Conservation (phyloP, 495 filamentous ascomycete genomes). For the Chlorociboria aeruginascens region DNA sequence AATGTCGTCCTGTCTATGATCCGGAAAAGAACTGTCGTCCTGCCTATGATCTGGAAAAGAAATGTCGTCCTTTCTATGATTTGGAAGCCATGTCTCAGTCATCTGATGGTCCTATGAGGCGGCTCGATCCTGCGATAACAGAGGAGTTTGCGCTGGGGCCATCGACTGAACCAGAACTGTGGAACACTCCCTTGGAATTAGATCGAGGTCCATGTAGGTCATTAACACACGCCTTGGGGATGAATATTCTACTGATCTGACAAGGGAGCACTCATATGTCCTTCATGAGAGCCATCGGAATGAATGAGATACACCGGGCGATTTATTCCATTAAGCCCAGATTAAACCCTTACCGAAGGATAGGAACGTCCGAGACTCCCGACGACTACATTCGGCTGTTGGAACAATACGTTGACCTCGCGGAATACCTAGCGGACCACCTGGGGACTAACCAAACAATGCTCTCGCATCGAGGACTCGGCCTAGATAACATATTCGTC, state of each 20-base stretch:
- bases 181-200: slow-evolving; percentile 19
- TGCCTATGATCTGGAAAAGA: not conserved
- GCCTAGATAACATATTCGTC: slow-evolving; percentile 25
- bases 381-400: slow-evolving; percentile 6
- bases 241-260: slow-evolving; percentile 3
- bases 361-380: slow-evolving; percentile 2
- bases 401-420: slow-evolving; percentile 9
- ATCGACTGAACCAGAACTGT: slow-evolving; percentile 17
- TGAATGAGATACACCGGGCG: slow-evolving; percentile 25
- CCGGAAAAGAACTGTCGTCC: slow-evolving; percentile 6
- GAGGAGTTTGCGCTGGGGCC: slow-evolving; percentile 9
- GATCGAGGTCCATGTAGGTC: slow-evolving; percentile 26
- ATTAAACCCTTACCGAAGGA: slow-evolving; percentile 21
- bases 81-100: not conserved
- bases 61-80: slow-evolving; percentile 1
- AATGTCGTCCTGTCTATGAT: slow-evolving; percentile 5
- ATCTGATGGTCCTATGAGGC: not conserved
- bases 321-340: slow-evolving; percentile 15
- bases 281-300: slow-evolving; percentile 21
- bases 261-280: slow-evolving; percentile 18
- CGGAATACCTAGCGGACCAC: slow-evolving; percentile 3
- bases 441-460: slow-evolving; percentile 4
- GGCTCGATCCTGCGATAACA: not conserved
- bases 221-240: slow-evolving; percentile 2
- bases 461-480: slow-evolving; percentile 24